Conservation (phyloP, 164 flowering plant genomes). For the Chimonanthus praecox region DNA sequence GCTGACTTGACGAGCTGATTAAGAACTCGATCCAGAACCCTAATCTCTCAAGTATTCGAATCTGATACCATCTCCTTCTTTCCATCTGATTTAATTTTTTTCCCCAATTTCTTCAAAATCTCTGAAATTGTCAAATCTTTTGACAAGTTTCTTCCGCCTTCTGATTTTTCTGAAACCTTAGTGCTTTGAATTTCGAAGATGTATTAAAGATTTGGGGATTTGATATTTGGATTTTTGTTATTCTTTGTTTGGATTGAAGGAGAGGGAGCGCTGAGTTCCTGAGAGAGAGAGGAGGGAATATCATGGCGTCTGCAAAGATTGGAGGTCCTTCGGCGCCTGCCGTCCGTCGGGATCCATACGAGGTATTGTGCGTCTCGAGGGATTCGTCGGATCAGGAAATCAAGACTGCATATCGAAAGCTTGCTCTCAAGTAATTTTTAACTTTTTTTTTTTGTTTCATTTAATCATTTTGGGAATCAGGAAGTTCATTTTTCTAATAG, state of each 20-base stretch:
- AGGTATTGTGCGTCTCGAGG: neutral
- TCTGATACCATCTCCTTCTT: neutral
- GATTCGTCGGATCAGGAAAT: neutral
- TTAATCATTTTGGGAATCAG: neutral
- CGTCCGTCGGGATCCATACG: constrained; percentile 24
- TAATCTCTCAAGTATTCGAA: neutral
- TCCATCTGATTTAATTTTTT: neutral
- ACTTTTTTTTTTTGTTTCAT: neutral
- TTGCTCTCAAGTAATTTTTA: neutral
- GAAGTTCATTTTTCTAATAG: neutral
- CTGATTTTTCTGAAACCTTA: neutral
- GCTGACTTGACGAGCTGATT: neutral
- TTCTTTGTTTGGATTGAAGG: constrained; percentile 3
- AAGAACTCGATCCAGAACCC: no score
- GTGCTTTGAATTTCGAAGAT: neutral
- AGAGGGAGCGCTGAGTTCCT: neutral
- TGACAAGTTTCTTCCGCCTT: no score
- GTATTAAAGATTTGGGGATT: neutral
- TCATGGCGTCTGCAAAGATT: no score
- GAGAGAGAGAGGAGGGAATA: constrained; percentile 7
- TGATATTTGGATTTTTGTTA: neutral
- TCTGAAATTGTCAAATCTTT: no score
- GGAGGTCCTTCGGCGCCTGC: no score
- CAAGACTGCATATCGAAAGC: neutral
- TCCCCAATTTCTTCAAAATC: no score